Evolutionary conservation across 164 flowering plant species (phyloP).

Genomic region (Aristolochia fimbriata): DNA sequence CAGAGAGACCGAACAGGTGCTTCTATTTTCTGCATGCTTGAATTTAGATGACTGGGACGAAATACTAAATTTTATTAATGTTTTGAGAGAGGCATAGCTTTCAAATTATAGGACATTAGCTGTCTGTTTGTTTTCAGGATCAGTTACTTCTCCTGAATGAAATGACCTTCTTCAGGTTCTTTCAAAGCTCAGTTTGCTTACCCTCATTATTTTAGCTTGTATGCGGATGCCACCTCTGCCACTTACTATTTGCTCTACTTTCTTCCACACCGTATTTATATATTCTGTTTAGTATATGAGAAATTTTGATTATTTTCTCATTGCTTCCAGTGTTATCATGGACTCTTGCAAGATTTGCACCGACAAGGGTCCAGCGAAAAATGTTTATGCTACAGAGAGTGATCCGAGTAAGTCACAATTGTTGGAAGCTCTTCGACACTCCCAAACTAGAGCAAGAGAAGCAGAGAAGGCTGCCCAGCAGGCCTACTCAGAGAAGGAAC

Average conservation of each 20-base stretch:
- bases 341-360: slow-evolving; percentile 4
- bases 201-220: neutral
- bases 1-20: slow-evolving; percentile 33
- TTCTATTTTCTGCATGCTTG: neutral
- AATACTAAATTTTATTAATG: neutral
- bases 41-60: neutral
- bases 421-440: slow-evolving; percentile 77
- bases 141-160: neutral
- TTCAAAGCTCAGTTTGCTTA: too few species aligned
- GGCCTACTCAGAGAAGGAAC: slow-evolving; percentile 70
- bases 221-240: neutral
- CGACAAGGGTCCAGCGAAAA: slow-evolving; percentile 11
- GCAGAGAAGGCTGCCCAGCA: slow-evolving; percentile 78
- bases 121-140: neutral
- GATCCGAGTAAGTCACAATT: slow-evolving; percentile 58
- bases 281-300: neutral
- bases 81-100: neutral
- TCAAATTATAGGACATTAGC: neutral
- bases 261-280: neutral
- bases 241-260: neutral
- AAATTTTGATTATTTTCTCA: neutral
- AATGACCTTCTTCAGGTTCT: too few species aligned
- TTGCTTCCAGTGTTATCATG: slow-evolving; percentile 4
- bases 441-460: slow-evolving; percentile 93
- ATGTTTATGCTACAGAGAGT: slow-evolving; percentile 2